Conservation (phyloP, 208 protist species). For the Crithidia bombi region DNA sequence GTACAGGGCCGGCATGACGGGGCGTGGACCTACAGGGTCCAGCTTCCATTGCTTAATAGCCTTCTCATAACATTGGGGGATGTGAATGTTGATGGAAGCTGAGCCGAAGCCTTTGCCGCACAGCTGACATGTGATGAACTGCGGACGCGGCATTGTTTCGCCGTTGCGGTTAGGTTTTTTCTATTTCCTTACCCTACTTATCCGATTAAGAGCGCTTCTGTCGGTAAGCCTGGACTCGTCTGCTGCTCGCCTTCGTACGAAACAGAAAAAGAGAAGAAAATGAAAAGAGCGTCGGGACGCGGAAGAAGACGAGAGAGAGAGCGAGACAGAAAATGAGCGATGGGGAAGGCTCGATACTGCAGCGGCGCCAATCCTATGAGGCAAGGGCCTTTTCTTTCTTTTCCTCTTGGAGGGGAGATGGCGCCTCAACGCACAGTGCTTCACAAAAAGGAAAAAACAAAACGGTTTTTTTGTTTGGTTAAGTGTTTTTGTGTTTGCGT, state of each 20-base stretch:
- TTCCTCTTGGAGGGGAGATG: too few species aligned
- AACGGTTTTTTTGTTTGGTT: not conserved
- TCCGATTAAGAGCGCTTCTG: not conserved
- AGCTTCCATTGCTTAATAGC: conserved; percentile 82
- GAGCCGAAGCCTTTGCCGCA: conserved; percentile 84
- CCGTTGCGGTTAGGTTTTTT: not conserved
- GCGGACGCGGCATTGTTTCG: conserved; percentile 57
- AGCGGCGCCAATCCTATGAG: too few species aligned
- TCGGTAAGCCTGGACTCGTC: too few species aligned
- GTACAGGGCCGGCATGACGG: conserved; percentile 67
- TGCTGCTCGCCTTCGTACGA: too few species aligned
- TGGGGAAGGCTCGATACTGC: too few species aligned
- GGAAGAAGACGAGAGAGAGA: too few species aligned
- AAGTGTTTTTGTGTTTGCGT: not conserved
- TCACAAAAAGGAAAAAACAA: not conserved
- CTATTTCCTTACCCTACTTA: conserved; percentile 5
- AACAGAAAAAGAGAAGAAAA: too few species aligned
- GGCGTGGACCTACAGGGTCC: conserved; percentile 72
- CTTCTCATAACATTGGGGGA: conserved; percentile 91
- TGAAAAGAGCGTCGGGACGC: too few species aligned
- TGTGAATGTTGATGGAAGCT: conserved; percentile 85
- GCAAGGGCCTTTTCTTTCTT: too few species aligned
- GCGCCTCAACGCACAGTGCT: too few species aligned
- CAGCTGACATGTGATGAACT: conserved; percentile 81
- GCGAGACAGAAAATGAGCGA: too few species aligned